These are phyloP conservation scores for Fraxinus quadrangulata DNA, from an alignment of 257 asterid genomes.

Conservation along the genomic window DNA sequence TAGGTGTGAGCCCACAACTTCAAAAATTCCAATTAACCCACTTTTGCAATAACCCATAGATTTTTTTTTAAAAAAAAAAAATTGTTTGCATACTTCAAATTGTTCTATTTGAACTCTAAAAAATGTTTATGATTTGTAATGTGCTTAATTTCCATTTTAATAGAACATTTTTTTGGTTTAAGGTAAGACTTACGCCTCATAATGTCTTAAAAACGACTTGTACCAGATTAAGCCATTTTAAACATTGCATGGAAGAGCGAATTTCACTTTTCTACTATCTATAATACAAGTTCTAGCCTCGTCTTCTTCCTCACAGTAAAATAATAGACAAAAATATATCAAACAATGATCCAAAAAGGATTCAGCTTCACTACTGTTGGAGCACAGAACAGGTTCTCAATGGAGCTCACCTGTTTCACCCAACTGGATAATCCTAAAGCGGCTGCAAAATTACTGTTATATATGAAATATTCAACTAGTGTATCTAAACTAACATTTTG, in stretches of 20 bases:
- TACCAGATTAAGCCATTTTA: neutral
- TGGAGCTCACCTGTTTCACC: neutral
- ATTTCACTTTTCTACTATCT: too few species aligned
- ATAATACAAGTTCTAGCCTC: too few species aligned
- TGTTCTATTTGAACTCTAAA: neutral
- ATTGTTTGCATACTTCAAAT: too few species aligned
- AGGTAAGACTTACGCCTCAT: neutral
- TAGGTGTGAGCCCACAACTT: too few species aligned
- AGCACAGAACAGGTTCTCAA: neutral
- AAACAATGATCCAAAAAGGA: neutral
- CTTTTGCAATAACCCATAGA: neutral
- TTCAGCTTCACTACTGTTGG: neutral
- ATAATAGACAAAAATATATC: neutral
- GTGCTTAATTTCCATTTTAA: neutral
- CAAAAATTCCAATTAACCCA: too few species aligned
- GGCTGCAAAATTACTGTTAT: neutral
- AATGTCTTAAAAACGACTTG: neutral
- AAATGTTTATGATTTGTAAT: too few species aligned
- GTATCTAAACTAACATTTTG: neutral
- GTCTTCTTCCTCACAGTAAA: neutral
- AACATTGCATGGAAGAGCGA: neutral
- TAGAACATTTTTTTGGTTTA: neutral
- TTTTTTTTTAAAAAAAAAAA: too few species aligned
- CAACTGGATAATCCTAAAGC: neutral
- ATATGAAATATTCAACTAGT: too few species aligned